Base-by-base conservation (phyloP, 1,139 yeast genomes). In the Suhomyces ambrosiae region DNA sequence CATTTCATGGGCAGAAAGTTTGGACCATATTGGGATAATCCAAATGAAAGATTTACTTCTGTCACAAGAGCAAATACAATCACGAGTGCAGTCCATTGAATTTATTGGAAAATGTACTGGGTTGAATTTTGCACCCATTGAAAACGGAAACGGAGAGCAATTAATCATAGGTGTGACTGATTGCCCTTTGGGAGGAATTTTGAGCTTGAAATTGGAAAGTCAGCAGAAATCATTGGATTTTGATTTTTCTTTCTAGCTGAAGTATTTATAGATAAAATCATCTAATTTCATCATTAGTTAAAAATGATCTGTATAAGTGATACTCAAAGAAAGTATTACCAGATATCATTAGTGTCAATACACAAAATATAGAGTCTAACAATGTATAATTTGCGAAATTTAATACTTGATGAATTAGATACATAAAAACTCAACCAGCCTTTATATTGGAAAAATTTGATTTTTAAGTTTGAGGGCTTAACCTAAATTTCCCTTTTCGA, bases 41-140 rank as follows among this genome's bases (percentile, higher is more conserved):
- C 71, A 71, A 36, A 44, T 68, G 42, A 47, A 60, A 13, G 70
- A 64, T 34, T 45, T 69, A 33, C 29, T 38, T 9, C 37, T 38
- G n/a, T 29, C 46, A 13, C 39, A 45, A 11, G 44, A 48, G n/a
- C 45, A 44, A 3, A 43, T 53, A 12, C 56, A 52, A 11, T 42
- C 56, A 2, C 48, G 68, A 32, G 66, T 72, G 22, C 85, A 80
- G 51, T 61, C 71, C 3, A 65, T 80, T 12, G 76, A 75, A 24
- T 68, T 75, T 44, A 70, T 79, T 51, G 86, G 86, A 0, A 79
- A 79, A 46, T 71, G 82, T 44, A 70, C 78, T 2, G 86, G 86
- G 1, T 60, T 79, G 32, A 72, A 68, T 36, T 76, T 78, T 48
- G 63, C 70, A n/a, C 67, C 68, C 3, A 56, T 63, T 7, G 76